These are phyloP conservation scores for Pistacia integerrima DNA, from an alignment of 345 rosid species.

Conservation along the genomic window DNA sequence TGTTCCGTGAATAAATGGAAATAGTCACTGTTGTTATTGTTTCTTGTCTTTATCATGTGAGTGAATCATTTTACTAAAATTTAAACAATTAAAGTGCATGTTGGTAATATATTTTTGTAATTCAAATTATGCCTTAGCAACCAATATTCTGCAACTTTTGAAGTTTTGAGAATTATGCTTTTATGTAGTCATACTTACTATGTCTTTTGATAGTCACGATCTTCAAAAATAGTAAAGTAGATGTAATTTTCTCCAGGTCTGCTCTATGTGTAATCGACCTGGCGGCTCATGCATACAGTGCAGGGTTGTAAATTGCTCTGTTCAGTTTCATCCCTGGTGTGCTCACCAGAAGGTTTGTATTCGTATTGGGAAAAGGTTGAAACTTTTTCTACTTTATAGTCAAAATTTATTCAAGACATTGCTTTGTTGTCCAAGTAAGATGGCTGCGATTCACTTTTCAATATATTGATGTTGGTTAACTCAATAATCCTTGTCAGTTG, in stretches of 20 bases:
- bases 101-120: neutral
- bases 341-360: conserved; percentile 50
- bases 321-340: conserved; percentile 59
- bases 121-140: neutral
- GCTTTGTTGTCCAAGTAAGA: neutral
- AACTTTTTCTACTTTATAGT: neutral
- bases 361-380: neutral
- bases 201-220: neutral
- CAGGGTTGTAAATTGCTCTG: conserved; percentile 45
- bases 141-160: neutral
- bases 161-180: neutral
- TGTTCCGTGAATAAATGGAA: neutral
- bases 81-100: neutral
- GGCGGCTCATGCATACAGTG: conserved; percentile 56
- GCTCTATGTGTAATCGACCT: conserved; percentile 45
- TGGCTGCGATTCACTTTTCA: neutral
- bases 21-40: neutral
- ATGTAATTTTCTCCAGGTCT: conserved; percentile 32
- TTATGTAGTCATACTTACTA: neutral
- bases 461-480: neutral
- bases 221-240: neutral
- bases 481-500: neutral
- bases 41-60: neutral
- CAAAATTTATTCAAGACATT: neutral
- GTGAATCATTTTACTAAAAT: neutral